A percentile compares a stretch with the other conserved stretches of the same genome.
phyloP scores from a whole-genome alignment of 345 rosid genomes.

The Mallotus nudiflorus region DNA sequence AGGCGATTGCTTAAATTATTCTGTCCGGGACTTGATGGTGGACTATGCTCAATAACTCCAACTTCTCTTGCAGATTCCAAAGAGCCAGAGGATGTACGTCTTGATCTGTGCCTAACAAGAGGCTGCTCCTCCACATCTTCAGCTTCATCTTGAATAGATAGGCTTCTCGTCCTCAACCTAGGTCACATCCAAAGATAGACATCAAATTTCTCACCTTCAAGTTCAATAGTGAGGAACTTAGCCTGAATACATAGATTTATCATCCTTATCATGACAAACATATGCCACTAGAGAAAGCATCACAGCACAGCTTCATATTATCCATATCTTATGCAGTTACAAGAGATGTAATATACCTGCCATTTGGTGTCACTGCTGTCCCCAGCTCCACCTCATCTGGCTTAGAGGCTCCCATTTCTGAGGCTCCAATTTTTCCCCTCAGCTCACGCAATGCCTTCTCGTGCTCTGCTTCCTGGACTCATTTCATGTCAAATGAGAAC shows the following conservation, averaged over 20 bases:
- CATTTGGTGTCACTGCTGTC: slow-evolving; percentile 49
- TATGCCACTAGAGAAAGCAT: not conserved
- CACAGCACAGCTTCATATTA: not conserved
- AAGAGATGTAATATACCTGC: slow-evolving; percentile 51
- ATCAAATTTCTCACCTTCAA: slow-evolving; percentile 1
- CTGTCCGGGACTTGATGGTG: slow-evolving; percentile 60
- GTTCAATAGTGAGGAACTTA: not conserved
- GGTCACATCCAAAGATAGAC: slow-evolving; percentile 7
- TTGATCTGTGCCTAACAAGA: slow-evolving; percentile 66
- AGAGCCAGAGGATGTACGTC: slow-evolving; percentile 49
- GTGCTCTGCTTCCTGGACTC: slow-evolving; percentile 70
- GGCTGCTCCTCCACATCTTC: slow-evolving; percentile 78
- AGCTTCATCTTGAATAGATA: slow-evolving; percentile 67
- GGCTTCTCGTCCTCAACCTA: slow-evolving; percentile 67
- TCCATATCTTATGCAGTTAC: slow-evolving; percentile 4
- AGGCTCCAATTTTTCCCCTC: slow-evolving; percentile 42
- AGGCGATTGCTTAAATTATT: slow-evolving; percentile 38
- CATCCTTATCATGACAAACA: not conserved
- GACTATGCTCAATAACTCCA: slow-evolving; percentile 41
- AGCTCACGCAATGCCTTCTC: slow-evolving; percentile 53
- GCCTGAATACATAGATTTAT: not conserved
- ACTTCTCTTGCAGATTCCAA: slow-evolving; percentile 46
- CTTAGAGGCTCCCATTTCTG: slow-evolving; percentile 41
- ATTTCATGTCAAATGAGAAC: slow-evolving; percentile 24
- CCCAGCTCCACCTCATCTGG: slow-evolving; percentile 43